Evolutionary conservation across 306 rosid species (phyloP), one percentile per base, ranked within the genome.

Genomic region (Acacia acuminata): DNA sequence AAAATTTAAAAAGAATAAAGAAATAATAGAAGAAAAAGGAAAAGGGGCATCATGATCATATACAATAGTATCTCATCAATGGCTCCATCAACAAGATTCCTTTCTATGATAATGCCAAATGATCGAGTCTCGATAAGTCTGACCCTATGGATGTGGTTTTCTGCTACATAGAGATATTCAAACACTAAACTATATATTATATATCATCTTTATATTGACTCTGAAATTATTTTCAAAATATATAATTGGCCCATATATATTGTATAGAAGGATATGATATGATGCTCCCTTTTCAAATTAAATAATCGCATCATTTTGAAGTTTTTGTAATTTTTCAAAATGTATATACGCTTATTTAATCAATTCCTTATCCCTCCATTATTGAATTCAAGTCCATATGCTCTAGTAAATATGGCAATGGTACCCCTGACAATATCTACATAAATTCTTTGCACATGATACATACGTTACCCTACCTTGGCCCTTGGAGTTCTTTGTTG

Each of bases 101-200:
- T 80, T 75, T 66, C 67, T 71, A 78, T 65, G 75, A 91, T 75
- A 88, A 71, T 80, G 90, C 88, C 96, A 89, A 86, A 84, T 84
- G 83, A 24, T 61, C 36, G 3, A 84, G 70, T 78, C 65, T 55
- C 51, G 58, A 65, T 8, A 65, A 84, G 45, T 60, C 34, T 61
- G 70, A 78, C 82, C 42, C 16, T 43, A 48, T 45, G 75, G 71
- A 61, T 67, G 82, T 67, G 51, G 79, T 22, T 81, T 84, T 73
- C 71, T 51, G 75, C 77, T 84, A 42, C 66, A 61, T 10, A 47
- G 77, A 63, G 32, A 58, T 8, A 22, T 58, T 58, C 32, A 58
- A n/a, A 58, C 14, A 63, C 16, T 63, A 27, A 61, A 25, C 32
- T 24, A 27, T 27, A 44, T 44, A 10, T 44, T 10, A 44, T 14